These are phyloP conservation scores for Clavispora asparagi DNA, from an alignment of 805 yeast species.

Conservation along the genomic window DNA sequence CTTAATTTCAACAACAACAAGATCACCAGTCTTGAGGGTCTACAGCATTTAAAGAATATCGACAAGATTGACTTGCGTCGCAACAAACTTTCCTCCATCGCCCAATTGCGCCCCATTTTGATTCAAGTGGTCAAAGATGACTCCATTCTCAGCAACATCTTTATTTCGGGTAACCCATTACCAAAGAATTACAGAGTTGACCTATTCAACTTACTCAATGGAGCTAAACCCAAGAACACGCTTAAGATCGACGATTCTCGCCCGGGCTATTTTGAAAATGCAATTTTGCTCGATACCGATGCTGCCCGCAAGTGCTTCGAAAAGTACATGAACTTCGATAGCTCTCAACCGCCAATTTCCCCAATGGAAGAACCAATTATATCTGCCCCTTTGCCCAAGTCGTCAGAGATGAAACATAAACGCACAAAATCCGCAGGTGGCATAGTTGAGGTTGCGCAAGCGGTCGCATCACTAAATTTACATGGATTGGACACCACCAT, in stretches of 20 bases:
- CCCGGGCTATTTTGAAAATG: conserved; percentile 58
- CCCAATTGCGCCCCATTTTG: conserved; percentile 30
- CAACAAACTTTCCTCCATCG: conserved; percentile 36
- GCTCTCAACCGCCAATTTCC: not conserved
- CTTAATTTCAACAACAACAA: conserved; percentile 49
- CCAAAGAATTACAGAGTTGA: conserved; percentile 49
- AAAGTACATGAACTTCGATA: conserved; percentile 23
- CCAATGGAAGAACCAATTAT: not conserved
- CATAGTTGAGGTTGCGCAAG: conserved; percentile 5
- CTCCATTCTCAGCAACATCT: conserved; percentile 36
- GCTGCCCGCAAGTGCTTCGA: conserved; percentile 40
- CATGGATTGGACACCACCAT: conserved; percentile 12
- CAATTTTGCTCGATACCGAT: conserved; percentile 48
- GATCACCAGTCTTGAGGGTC: conserved; percentile 35
- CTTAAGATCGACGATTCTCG: conserved; percentile 54
- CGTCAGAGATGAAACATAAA: not conserved
- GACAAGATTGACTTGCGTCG: conserved; percentile 52
- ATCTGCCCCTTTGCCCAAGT: not conserved
- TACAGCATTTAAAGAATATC: conserved; percentile 38
- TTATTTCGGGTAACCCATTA: conserved; percentile 36
- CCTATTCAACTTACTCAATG: conserved; percentile 51
- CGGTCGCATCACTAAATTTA: conserved; percentile 10
- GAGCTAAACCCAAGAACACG: conserved; percentile 42
- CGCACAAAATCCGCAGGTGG: conserved; percentile 9
- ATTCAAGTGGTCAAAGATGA: conserved; percentile 26